These are phyloP conservation scores for Botryotinia calthae DNA, from an alignment of 2,329 filamentous ascomycete species.

Conservation along the genomic window DNA sequence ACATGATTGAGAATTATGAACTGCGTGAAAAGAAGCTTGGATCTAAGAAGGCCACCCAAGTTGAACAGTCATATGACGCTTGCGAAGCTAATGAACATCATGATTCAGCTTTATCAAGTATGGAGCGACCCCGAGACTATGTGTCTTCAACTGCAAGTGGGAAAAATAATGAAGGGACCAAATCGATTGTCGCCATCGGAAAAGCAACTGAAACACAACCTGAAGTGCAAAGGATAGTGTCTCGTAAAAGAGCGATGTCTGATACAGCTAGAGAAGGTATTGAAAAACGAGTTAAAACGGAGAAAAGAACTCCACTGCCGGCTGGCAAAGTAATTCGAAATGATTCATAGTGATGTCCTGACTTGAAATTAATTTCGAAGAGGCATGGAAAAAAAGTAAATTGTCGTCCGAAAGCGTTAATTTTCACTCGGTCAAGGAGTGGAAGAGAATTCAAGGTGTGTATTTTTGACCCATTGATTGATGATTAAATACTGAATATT, in stretches of 20 bases:
- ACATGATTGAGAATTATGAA: neutral
- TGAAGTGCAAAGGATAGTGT: neutral
- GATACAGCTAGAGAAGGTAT: neutral
- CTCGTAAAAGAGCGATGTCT: too few species aligned
- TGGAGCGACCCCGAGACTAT: neutral
- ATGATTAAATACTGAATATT: neutral
- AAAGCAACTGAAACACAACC: neutral
- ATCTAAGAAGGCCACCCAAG: neutral
- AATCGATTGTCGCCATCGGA: neutral
- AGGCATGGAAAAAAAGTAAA: neutral
- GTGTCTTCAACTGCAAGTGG: neutral
- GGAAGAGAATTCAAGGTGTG: neutral
- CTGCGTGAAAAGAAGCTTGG: neutral
- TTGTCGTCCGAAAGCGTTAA: neutral
- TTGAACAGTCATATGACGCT: neutral
- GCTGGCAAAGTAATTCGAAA: neutral
- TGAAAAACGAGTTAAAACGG: neutral
- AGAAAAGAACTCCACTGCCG: neutral
- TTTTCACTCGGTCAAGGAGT: neutral
- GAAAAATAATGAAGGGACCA: neutral
- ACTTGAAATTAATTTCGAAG: neutral
- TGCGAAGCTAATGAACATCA: neutral
- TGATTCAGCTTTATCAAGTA: neutral
- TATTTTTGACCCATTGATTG: neutral
- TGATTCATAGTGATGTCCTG: fast-evolving